Percentiles rank a stretch among this genome's conserved stretches.
Evolutionary conservation across 352 stramenopile species (phyloP).

Genomic region (Globisporangium emineosum): DNA sequence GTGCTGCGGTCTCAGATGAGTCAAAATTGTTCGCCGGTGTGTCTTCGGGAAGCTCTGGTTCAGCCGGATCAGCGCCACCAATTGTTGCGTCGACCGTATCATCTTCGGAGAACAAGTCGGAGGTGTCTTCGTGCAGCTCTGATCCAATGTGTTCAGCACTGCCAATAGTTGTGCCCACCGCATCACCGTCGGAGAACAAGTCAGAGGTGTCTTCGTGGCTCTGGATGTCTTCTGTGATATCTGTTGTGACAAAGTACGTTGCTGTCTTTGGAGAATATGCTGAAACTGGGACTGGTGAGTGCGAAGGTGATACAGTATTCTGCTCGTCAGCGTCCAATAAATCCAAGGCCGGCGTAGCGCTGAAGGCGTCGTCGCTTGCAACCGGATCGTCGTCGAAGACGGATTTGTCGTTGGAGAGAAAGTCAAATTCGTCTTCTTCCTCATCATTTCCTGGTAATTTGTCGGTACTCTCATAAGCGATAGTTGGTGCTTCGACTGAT

Average conservation of each 20-base stretch:
- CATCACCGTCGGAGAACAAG: not conserved
- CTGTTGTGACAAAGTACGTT: slow-evolving; percentile 22
- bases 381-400: slow-evolving; percentile 11
- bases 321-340: not conserved
- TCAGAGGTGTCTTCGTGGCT: slow-evolving; percentile 13
- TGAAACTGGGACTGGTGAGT: not conserved
- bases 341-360: not conserved
- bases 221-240: slow-evolving; percentile 55
- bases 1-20: not conserved
- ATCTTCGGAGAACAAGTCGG: not conserved
- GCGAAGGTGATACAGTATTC: not conserved
- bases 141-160: not conserved
- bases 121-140: not conserved
- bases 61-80: not conserved
- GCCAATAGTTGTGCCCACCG: not conserved
- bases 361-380: not conserved
- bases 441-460: not conserved
- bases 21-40: not conserved
- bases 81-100: not conserved
- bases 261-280: slow-evolving; percentile 7
- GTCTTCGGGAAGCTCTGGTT: not conserved
- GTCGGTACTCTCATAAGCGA: not conserved
- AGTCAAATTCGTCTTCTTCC: slow-evolving; percentile 29
- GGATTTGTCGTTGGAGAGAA: slow-evolving; percentile 26
- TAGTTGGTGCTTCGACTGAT: not conserved